phyloP scores from a whole-genome alignment of 257 asterid genomes.

The Solanum pimpinellifolium region DNA sequence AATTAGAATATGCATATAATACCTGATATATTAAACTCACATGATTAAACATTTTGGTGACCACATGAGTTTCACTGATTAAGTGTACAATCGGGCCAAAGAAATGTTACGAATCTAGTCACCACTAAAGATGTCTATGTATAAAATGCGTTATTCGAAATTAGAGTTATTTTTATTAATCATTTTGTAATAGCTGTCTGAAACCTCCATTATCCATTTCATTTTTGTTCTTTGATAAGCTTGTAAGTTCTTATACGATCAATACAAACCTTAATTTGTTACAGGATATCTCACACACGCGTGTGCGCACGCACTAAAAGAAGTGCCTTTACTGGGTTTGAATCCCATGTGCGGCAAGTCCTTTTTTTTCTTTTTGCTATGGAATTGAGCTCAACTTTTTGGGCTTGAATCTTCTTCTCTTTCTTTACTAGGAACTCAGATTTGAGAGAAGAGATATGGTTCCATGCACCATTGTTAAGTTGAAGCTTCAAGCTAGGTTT shows the following conservation, averaged over 20 bases:
- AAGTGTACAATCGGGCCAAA: neutral
- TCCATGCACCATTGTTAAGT: neutral
- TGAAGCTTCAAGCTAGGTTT: neutral
- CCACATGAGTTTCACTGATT: no score
- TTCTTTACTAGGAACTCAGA: neutral
- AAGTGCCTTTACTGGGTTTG: neutral
- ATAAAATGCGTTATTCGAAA: neutral
- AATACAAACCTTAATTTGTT: no score
- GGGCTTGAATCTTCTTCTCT: neutral
- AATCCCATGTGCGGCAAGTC: neutral
- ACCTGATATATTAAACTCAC: no score
- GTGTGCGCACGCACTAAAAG: neutral
- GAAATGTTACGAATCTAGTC: neutral
- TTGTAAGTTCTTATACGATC: neutral
- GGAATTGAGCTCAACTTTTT: neutral
- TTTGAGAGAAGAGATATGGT: neutral
- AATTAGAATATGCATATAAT: no score
- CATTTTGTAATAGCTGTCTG: neutral
- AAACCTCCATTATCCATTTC: no score
- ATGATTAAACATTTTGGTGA: no score
- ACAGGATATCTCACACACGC: no score
- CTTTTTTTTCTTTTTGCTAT: neutral
- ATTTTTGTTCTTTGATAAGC: neutral
- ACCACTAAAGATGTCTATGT: neutral
- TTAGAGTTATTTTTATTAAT: neutral